These are phyloP conservation scores for Aspergillus tubingensis DNA, from an alignment of 2,329 filamentous ascomycete genomes.

Conservation along the genomic window DNA sequence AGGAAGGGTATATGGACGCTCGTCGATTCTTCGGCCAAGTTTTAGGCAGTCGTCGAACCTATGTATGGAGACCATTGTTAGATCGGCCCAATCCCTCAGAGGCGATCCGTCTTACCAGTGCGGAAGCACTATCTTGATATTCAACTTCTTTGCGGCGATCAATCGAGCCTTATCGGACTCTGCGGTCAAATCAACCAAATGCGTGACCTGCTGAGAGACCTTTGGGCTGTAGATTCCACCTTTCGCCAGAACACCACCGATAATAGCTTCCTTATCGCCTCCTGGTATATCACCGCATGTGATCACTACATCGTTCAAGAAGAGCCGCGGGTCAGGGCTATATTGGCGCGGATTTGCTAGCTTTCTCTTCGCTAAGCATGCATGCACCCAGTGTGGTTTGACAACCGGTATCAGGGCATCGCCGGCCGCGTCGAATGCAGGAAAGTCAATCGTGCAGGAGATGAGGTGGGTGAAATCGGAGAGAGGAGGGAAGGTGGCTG, in stretches of 20 bases:
- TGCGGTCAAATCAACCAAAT: constrained; percentile 79
- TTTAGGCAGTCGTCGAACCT: constrained; percentile 98
- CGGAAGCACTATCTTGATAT: constrained; percentile 82
- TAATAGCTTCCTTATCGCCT: constrained; percentile 87
- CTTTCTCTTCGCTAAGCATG: constrained; percentile 69
- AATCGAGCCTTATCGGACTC: constrained; percentile 66
- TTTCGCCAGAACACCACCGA: constrained; percentile 83
- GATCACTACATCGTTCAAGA: constrained; percentile 82
- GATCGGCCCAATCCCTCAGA: constrained; percentile 19
- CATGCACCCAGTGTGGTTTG: constrained; percentile 75
- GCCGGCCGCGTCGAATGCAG: constrained; percentile 74
- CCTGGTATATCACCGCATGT: constrained; percentile 81
- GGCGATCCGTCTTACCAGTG: constrained; percentile 66
- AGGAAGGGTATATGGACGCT: constrained; percentile 81
- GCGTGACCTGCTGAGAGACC: constrained; percentile 75
- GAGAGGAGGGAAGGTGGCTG: constrained; percentile 41
- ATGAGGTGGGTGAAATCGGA: constrained; percentile 64
- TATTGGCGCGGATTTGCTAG: constrained; percentile 77
- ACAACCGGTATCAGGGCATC: constrained; percentile 82
- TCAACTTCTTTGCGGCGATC: constrained; percentile 65
- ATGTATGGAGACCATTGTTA: constrained; percentile 4
- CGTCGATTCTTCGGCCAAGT: constrained; percentile 86
- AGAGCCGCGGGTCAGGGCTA: constrained; percentile 86
- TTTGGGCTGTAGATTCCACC: constrained; percentile 77
- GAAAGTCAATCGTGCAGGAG: constrained; percentile 83